Conservation (phyloP, 306 rosid species). For the Arachis stenosperma region DNA sequence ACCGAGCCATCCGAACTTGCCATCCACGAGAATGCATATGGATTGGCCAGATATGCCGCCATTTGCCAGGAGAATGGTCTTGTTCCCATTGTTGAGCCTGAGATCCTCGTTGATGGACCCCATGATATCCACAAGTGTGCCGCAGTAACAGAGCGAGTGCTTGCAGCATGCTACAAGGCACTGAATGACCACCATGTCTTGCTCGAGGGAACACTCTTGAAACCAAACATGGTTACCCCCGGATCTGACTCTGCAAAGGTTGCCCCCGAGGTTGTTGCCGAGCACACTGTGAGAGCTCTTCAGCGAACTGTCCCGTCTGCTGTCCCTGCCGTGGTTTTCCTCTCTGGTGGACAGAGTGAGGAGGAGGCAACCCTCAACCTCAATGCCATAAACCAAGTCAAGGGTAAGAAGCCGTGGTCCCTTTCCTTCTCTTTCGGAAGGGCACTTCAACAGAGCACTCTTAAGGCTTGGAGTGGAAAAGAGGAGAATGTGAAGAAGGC, state of each 20-base stretch:
- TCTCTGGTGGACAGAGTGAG: conserved; percentile 54
- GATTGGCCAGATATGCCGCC: conserved; percentile 48
- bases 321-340: conserved; percentile 50
- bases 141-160: conserved; percentile 38
- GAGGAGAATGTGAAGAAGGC: conserved; percentile 49
- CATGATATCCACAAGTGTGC: conserved; percentile 51
- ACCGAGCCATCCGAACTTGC: conserved; percentile 47
- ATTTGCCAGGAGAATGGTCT: conserved; percentile 54
- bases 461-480: conserved; percentile 50
- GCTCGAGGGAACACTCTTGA: conserved; percentile 51
- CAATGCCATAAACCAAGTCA: conserved; percentile 49
- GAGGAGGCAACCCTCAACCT: conserved; percentile 48
- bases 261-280: conserved; percentile 44
- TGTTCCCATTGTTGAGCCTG: conserved; percentile 54
- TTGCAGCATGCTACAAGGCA: conserved; percentile 50
- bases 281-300: conserved; percentile 49
- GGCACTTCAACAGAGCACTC: conserved; percentile 55
- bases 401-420: conserved; percentile 56
- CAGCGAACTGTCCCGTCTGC: conserved; percentile 48
- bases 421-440: conserved; percentile 55
- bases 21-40: conserved; percentile 46
- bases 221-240: conserved; percentile 55
- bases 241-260: conserved; percentile 48
- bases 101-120: conserved; percentile 54
- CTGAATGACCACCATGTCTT: conserved; percentile 51